These are phyloP conservation scores for Penicillium nucicola DNA, from an alignment of 495 filamentous ascomycete genomes.

Conservation along the genomic window DNA sequence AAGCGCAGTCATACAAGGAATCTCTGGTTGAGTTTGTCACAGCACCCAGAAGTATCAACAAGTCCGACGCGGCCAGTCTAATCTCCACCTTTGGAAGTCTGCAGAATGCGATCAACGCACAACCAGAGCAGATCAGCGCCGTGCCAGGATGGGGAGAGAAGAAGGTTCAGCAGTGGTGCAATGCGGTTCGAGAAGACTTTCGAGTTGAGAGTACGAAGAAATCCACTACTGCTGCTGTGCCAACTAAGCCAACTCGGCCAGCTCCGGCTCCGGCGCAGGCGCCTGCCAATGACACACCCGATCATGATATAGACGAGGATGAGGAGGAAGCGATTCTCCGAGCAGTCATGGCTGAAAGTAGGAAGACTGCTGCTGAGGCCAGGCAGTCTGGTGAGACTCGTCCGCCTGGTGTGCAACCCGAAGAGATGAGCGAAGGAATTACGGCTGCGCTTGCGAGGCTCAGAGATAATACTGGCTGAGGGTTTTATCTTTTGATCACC, in stretches of 20 bases:
- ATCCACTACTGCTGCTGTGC: conserved; percentile 30
- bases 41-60: conserved; percentile 83
- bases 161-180: conserved; percentile 84
- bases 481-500: neutral
- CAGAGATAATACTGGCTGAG: conserved; percentile 40
- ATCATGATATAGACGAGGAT: conserved; percentile 20
- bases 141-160: conserved; percentile 93
- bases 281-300: conserved; percentile 31
- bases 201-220: conserved; percentile 66
- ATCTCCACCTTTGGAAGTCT: conserved; percentile 87
- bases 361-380: conserved; percentile 9
- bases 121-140: conserved; percentile 74
- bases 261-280: conserved; percentile 35
- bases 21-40: conserved; percentile 93
- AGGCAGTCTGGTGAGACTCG: neutral
- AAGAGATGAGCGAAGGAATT: conserved; percentile 26
- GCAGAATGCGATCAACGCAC: conserved; percentile 80
- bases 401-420: neutral
- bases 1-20: conserved; percentile 78
- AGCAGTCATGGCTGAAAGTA: conserved; percentile 13
- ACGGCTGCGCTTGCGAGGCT: conserved; percentile 22
- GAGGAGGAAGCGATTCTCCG: conserved; percentile 18
- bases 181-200: conserved; percentile 79
- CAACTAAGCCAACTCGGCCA: conserved; percentile 1
- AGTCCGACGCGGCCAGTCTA: conserved; percentile 84